Percentiles rank a stretch among this genome's conserved stretches.
phyloP scores from a whole-genome alignment of 305 asterid species.

The Fraxinus paxiana region DNA sequence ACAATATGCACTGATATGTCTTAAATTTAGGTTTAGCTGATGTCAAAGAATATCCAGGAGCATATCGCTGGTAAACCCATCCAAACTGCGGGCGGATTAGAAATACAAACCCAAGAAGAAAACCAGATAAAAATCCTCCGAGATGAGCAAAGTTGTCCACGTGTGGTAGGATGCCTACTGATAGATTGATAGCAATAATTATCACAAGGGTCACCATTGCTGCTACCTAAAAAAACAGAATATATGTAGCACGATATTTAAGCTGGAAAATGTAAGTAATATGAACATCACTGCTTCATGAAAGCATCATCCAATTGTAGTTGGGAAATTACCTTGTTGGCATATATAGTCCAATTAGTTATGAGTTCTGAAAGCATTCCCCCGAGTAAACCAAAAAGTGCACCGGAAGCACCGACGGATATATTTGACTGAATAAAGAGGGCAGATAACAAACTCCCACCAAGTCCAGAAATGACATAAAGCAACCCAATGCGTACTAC shows the following conservation, averaged over 20 bases:
- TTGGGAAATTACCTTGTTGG: conserved; percentile 36
- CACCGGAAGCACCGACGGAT: conserved; percentile 60
- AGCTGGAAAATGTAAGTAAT: neutral
- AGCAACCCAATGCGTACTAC: conserved; percentile 45
- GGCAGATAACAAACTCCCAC: conserved; percentile 49
- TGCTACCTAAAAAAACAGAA: conserved; percentile 30
- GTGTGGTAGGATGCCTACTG: conserved; percentile 49
- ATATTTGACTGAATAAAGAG: conserved; percentile 46
- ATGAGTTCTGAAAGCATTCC: conserved; percentile 53
- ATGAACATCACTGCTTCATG: neutral
- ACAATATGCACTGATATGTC: conserved; percentile 38
- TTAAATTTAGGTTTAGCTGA: conserved; percentile 34
- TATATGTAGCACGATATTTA: neutral
- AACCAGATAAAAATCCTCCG: conserved; percentile 51
- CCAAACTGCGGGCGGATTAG: conserved; percentile 50
- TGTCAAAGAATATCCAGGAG: conserved; percentile 24
- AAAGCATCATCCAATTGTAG: neutral
- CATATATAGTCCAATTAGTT: conserved; percentile 49
- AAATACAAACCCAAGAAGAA: conserved; percentile 47
- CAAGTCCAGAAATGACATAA: conserved; percentile 45
- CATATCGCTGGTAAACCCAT: conserved; percentile 47
- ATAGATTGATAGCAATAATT: conserved; percentile 41
- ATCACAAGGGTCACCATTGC: conserved; percentile 43
- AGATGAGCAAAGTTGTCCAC: conserved; percentile 53
- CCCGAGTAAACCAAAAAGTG: conserved; percentile 51